These are phyloP conservation scores for Pleurotus tuoliensis DNA, from an alignment of 768 basidiomycete genomes.

Conservation along the genomic window DNA sequence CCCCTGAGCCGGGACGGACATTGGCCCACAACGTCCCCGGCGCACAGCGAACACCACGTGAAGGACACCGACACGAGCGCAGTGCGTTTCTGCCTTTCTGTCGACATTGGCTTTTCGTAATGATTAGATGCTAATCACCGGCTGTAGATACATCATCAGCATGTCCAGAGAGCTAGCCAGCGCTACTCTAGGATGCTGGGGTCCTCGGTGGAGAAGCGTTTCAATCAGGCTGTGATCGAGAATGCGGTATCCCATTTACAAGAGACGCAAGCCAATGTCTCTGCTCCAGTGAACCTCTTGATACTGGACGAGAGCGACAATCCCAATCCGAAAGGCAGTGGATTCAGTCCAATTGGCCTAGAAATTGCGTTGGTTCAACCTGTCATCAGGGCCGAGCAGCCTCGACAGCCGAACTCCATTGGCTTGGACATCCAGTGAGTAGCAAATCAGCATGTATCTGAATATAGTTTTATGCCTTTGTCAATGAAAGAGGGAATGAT, in stretches of 20 bases:
- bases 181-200: background rate
- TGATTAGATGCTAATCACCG: too few relatives aligned
- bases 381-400: slow-evolving; percentile 2
- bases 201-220: background rate
- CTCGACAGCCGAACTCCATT: slow-evolving; percentile 42
- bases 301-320: slow-evolving; percentile 4
- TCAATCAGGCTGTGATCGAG: background rate
- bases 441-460: too few relatives aligned
- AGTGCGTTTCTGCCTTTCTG: too few relatives aligned
- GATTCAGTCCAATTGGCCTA: slow-evolving; percentile 1
- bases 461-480: too few relatives aligned
- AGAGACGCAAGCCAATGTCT: background rate
- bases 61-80: too few relatives aligned
- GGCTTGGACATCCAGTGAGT: slow-evolving; percentile 70
- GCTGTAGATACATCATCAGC: slow-evolving; percentile 1
- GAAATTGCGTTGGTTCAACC: slow-evolving; percentile 5
- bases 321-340: slow-evolving; percentile 1
- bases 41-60: too few relatives aligned
- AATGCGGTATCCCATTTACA: background rate
- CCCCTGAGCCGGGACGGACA: too few relatives aligned
- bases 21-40: too few relatives aligned
- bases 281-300: background rate
- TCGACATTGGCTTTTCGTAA: too few relatives aligned
- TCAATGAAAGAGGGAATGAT: slow-evolving; percentile 1
- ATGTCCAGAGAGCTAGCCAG: slow-evolving; percentile 1